Conservation (phyloP, 1,284 basidiomycete genomes). For the Agaricales sp. region DNA sequence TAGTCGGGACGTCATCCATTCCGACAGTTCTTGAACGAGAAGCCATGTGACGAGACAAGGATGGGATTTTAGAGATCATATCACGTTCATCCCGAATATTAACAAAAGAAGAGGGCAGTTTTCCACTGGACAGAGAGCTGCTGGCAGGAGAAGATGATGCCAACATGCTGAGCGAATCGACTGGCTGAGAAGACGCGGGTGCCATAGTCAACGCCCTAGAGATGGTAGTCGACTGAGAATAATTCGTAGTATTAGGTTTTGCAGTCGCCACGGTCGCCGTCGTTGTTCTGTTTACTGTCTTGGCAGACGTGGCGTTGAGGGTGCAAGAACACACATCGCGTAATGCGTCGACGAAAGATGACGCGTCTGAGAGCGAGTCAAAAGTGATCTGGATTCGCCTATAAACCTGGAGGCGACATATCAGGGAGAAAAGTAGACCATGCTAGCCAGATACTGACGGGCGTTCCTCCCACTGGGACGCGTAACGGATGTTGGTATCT, state of each 20-base stretch:
- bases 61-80: too few relatives aligned
- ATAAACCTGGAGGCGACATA: constrained; percentile 36
- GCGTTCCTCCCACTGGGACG: constrained; percentile 13
- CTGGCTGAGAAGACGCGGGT: background rate
- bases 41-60: too few relatives aligned
- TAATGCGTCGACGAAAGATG: constrained; percentile 51
- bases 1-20: background rate
- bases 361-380: constrained; percentile 30
- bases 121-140: background rate
- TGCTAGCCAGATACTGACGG: constrained; percentile 7
- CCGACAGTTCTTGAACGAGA: too few relatives aligned
- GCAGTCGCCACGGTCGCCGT: background rate
- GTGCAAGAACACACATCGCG: constrained; percentile 64
- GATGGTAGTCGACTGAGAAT: background rate
- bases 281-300: background rate
- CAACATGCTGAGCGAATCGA: background rate
- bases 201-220: background rate
- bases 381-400: constrained; percentile 71
- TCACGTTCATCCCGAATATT: too few relatives aligned
- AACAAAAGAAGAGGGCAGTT: too few relatives aligned
- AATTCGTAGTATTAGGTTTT: background rate
- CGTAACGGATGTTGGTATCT: constrained; percentile 49
- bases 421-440: constrained; percentile 3
- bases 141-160: background rate
- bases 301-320: constrained; percentile 24